Evolutionary conservation across 2,329 filamentous ascomycete species (phyloP).

Genomic region (Exophiala alcalophila): DNA sequence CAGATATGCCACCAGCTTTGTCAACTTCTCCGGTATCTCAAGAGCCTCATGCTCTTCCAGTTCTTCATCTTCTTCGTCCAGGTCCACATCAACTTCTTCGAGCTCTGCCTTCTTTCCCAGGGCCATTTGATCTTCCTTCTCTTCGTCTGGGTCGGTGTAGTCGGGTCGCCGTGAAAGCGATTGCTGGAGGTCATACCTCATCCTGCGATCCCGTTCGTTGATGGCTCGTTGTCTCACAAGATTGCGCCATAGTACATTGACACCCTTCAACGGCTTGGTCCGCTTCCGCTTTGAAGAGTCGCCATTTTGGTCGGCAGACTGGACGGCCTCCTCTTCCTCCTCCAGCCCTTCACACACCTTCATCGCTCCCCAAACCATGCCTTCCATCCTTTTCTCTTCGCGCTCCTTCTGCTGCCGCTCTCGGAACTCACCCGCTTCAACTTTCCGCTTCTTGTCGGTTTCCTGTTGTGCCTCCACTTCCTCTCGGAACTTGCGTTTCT

Average conservation of each 20-base stretch:
- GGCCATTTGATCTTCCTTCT: slow-evolving; percentile 68
- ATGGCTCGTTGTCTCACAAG: slow-evolving; percentile 68
- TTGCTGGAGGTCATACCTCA: slow-evolving; percentile 65
- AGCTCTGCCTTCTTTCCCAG: slow-evolving; percentile 46
- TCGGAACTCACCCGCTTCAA: slow-evolving; percentile 68
- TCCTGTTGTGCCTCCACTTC: slow-evolving; percentile 53
- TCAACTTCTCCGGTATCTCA: slow-evolving; percentile 63
- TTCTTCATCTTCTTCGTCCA: slow-evolving; percentile 77
- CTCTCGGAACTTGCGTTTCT: slow-evolving; percentile 72
- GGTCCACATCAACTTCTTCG: slow-evolving; percentile 57
- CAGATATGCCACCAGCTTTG: slow-evolving; percentile 65
- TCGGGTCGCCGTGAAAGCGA: slow-evolving; percentile 61
- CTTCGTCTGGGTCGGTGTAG: slow-evolving; percentile 67
- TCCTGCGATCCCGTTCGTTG: slow-evolving; percentile 64
- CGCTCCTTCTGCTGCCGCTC: slow-evolving; percentile 68
- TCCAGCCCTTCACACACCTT: slow-evolving; percentile 77
- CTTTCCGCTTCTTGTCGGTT: slow-evolving; percentile 59
- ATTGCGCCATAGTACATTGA: slow-evolving; percentile 77
- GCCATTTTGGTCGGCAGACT: slow-evolving; percentile 14
- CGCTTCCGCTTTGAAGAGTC: slow-evolving; percentile 23
- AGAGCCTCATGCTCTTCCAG: slow-evolving; percentile 75
- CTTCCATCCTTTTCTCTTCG: slow-evolving; percentile 66
- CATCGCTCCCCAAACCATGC: slow-evolving; percentile 72
- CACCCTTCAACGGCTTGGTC: slow-evolving; percentile 59
- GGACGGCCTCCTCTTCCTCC: slow-evolving; percentile 33